phyloP scores from a whole-genome alignment of 2,329 filamentous ascomycete genomes.

The Stachybotrys chlorohalonatus region DNA sequence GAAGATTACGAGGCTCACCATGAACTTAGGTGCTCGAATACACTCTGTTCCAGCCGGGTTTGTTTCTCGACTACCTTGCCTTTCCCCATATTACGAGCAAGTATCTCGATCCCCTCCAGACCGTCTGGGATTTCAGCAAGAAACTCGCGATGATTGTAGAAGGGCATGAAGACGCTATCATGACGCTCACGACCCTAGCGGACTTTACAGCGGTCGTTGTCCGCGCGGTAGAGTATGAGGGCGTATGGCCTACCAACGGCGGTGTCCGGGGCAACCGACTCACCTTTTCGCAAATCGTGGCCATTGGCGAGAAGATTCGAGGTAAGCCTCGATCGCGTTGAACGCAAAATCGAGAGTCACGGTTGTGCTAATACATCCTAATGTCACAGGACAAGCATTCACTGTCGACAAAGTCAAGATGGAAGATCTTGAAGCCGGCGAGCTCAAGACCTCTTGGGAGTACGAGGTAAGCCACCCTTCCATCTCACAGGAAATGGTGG shows the following conservation, averaged over 20 bases:
- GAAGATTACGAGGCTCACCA: not conserved
- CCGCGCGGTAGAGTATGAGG: slow-evolving; percentile 31
- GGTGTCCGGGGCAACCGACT: slow-evolving; percentile 30
- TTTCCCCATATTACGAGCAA: slow-evolving; percentile 36
- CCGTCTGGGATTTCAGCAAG: slow-evolving; percentile 27
- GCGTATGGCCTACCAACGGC: slow-evolving; percentile 30
- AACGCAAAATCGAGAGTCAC: not conserved
- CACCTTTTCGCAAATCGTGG: slow-evolving; percentile 24
- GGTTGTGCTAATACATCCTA: not conserved
- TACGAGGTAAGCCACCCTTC: slow-evolving; percentile 7
- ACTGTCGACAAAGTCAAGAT: slow-evolving; percentile 7
- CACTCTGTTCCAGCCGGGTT: slow-evolving; percentile 43
- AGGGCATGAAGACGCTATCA: slow-evolving; percentile 27
- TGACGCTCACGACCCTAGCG: slow-evolving; percentile 33
- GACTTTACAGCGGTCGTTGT: slow-evolving; percentile 33
- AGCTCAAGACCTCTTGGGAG: slow-evolving; percentile 15
- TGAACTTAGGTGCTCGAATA: slow-evolving; percentile 41
- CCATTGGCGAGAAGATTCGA: slow-evolving; percentile 29
- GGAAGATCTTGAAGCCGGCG: slow-evolving; percentile 10
- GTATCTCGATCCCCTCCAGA: slow-evolving; percentile 30
- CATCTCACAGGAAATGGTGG: slow-evolving; percentile 8
- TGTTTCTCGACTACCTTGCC: slow-evolving; percentile 47
- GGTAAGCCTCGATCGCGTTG: slow-evolving; percentile 14
- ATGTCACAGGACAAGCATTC: slow-evolving; percentile 10
- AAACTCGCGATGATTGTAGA: slow-evolving; percentile 32